Conservation (phyloP, 2,329 filamentous ascomycete genomes). For the Chaetomium globosum region DNA sequence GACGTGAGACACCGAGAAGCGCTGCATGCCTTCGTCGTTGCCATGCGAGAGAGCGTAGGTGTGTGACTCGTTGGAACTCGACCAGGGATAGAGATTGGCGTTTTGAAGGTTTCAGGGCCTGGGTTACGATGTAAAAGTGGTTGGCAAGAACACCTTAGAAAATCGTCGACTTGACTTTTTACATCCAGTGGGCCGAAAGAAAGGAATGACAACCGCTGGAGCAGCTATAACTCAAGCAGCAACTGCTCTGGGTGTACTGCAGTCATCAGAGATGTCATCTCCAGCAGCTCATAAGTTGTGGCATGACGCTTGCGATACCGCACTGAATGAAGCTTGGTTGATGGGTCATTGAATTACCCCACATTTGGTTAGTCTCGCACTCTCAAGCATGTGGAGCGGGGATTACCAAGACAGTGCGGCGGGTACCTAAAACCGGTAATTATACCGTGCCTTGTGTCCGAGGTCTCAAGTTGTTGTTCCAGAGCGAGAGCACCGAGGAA, state of each 20-base stretch:
- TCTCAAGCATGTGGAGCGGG: conserved; percentile 16
- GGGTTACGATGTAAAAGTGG: not conserved
- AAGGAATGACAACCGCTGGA: not conserved
- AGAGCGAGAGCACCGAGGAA: not conserved
- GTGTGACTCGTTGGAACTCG: not conserved
- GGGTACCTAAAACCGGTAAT: not conserved
- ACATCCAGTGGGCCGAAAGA: conserved; percentile 6
- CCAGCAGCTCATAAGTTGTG: conserved; percentile 6
- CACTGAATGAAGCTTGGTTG: conserved; percentile 13
- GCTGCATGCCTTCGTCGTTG: conserved; percentile 36
- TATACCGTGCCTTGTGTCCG: not conserved
- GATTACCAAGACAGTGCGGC: not conserved
- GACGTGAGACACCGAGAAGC: conserved; percentile 35
- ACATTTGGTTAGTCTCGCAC: not conserved
- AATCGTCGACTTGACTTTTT: not conserved
- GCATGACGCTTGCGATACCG: conserved; percentile 23
- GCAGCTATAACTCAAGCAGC: not conserved
- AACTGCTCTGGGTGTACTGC: not conserved
- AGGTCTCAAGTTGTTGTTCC: too few relatives aligned
- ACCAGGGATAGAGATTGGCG: not conserved
- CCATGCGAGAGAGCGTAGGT: conserved; percentile 33
- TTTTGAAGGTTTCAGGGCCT: not conserved
- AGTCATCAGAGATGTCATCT: conserved; percentile 11
- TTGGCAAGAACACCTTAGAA: not conserved
- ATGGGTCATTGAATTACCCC: conserved; percentile 14